phyloP scores from a whole-genome alignment of 805 yeast genomes.

The Wickerhamiella brachini region DNA sequence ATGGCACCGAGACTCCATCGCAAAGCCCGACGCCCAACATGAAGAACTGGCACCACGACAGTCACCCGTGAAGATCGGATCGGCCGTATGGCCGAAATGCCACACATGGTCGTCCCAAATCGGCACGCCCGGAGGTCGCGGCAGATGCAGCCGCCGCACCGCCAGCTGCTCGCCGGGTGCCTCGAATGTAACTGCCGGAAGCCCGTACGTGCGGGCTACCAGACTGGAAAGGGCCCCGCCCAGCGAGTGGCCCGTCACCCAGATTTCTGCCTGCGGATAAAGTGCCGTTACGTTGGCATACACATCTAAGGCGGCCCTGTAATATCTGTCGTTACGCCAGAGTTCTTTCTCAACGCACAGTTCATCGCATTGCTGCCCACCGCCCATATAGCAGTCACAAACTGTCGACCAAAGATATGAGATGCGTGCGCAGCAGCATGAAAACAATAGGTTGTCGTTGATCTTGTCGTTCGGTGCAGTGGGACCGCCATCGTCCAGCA shows the following conservation, averaged over 20 bases:
- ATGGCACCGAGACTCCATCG: slow-evolving; percentile 94
- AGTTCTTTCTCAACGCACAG: slow-evolving; percentile 70
- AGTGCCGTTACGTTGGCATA: slow-evolving; percentile 53
- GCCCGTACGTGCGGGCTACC: slow-evolving; percentile 76
- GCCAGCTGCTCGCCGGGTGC: slow-evolving; percentile 89
- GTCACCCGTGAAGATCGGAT: slow-evolving; percentile 91
- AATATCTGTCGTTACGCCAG: slow-evolving; percentile 63
- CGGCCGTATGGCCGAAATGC: slow-evolving; percentile 96
- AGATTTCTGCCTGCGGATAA: slow-evolving; percentile 61
- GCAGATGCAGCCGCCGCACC: slow-evolving; percentile 70
- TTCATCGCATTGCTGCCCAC: slow-evolving; percentile 68
- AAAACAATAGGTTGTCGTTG: slow-evolving; percentile 79
- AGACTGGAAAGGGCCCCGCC: slow-evolving; percentile 80
- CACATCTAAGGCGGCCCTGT: slow-evolving; percentile 62
- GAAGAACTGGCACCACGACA: slow-evolving; percentile 87
- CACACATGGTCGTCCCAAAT: slow-evolving; percentile 66
- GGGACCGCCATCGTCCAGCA: slow-evolving; percentile 39
- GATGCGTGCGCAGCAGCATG: slow-evolving; percentile 92
- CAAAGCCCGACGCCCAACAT: slow-evolving; percentile 87
- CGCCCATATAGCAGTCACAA: slow-evolving; percentile 74
- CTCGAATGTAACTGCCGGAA: slow-evolving; percentile 82
- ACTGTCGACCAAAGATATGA: slow-evolving; percentile 88
- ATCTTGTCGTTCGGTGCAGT: slow-evolving; percentile 69
- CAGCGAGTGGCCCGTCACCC: slow-evolving; percentile 91
- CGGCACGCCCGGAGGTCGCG: slow-evolving; percentile 85